phyloP scores from a whole-genome alignment of 768 basidiomycete species.

The Cystoderma amianthinum region DNA sequence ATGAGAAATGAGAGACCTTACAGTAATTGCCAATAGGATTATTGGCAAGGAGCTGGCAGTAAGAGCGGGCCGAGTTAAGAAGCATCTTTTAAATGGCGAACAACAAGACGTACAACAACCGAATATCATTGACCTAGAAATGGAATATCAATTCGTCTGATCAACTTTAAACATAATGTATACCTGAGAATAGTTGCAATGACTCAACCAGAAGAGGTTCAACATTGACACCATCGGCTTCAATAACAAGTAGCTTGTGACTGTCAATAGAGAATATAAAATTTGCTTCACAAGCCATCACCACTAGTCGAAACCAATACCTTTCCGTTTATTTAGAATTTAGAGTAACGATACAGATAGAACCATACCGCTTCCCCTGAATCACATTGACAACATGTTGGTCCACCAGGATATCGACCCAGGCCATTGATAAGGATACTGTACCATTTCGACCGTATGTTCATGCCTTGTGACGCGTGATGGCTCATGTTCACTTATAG shows the following conservation, averaged over 20 bases:
- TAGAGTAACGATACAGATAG: background rate
- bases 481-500: too few species aligned
- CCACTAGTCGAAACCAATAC: conserved; percentile 44
- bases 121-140: conserved; percentile 39
- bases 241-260: conserved; percentile 34
- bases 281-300: conserved; percentile 37
- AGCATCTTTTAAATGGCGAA: background rate
- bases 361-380: conserved; percentile 18
- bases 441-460: too few species aligned
- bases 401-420: conserved; percentile 34
- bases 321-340: too few species aligned
- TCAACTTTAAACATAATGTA: too few species aligned
- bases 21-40: conserved; percentile 35
- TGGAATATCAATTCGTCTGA: too few species aligned
- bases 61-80: too few species aligned
- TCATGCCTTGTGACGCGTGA: too few species aligned
- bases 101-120: conserved; percentile 21
- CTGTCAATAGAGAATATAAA: conserved; percentile 39
- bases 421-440: conserved; percentile 43
- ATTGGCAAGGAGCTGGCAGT: conserved; percentile 16
- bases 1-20: too few species aligned
- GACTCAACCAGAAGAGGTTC: conserved; percentile 28
- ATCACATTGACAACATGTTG: conserved; percentile 29
- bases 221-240: conserved; percentile 31
- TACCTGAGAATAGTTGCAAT: conserved; percentile 24